Evolutionary conservation across 2,329 filamentous ascomycete species (phyloP).

Genomic region (Chaetomium globosum): DNA sequence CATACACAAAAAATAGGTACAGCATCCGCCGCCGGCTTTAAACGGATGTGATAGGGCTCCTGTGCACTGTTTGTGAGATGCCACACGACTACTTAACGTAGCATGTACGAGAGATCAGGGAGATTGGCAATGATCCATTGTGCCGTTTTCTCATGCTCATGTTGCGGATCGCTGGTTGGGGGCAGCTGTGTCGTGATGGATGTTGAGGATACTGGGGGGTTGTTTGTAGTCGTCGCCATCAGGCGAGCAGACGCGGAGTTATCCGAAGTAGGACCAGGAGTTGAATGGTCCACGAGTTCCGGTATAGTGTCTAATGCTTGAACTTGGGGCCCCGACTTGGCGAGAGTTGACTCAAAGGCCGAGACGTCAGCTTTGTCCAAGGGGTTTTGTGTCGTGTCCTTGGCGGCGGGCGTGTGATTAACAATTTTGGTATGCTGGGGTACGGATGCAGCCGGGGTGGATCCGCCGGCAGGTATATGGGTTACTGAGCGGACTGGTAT

Average conservation of each 20-base stretch:
- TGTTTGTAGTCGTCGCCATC: background rate
- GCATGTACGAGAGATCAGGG: constrained; percentile 45
- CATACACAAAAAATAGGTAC: constrained; percentile 18
- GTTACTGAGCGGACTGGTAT: background rate
- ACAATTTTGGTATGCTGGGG: background rate
- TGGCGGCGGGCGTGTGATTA: background rate
- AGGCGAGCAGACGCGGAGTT: background rate
- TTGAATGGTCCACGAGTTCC: background rate
- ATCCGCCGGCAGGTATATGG: background rate
- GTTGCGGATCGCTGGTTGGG: background rate
- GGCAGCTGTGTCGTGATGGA: background rate
- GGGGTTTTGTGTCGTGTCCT: constrained; percentile 14
- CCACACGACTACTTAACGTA: constrained; percentile 33
- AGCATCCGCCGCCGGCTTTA: background rate
- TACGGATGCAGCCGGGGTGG: background rate
- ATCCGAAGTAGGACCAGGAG: background rate
- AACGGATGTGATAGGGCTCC: background rate
- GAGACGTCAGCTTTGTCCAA: constrained; percentile 35
- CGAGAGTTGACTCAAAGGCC: constrained; percentile 27
- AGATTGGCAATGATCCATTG: constrained; percentile 37
- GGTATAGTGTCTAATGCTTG: background rate
- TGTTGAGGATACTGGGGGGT: background rate
- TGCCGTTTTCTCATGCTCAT: constrained; percentile 30
- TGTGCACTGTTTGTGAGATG: background rate
- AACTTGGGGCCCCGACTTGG: constrained; percentile 1